Evolutionary conservation across 1,139 yeast species (phyloP), one percentile per base, ranked within the genome.

Genomic region (Taphrina flavorubra): DNA sequence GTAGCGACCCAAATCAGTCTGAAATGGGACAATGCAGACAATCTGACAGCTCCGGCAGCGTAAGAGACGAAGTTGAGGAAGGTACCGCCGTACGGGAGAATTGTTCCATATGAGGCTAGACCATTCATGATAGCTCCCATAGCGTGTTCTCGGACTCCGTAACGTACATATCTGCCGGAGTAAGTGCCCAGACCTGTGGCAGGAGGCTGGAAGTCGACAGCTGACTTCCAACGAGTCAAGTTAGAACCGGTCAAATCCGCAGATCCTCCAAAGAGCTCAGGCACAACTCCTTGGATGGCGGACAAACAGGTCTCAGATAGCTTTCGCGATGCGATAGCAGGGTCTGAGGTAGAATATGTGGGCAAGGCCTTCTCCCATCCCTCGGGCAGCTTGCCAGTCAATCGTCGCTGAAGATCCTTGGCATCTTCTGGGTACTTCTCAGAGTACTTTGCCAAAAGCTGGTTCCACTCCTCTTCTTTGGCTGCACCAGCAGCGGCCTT

Each of bases 111-210:
- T 66, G 97, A 97, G 74, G 95, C 85, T 77, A 94, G 89, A 87
- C 99, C 99, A 81, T 95, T 94, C 88, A 94, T 86, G 79, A 94
- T 90, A 74, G 98, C 98, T 82, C 97, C 97, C 98, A 94, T 92
- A 81, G 92, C 99, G 82, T 95, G 99, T 84, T 94, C 99, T 83
- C 99, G 90, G 74, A 94, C 97, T 87, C 99, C 99, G 80, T 89
- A 94, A 84, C 98, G 89, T 80, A 94, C 85, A 84, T 94, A 94
- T 80, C 97, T 89, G 79, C 99, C 99, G 71, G 86, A 74, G 84
- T 88, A 92, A 79, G 86, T 86, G 81, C 99, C 99, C 74, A 91
- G 83, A 67, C 87, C 87, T 73, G 92, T 83, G 71, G 86, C 78
- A 69, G 94, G 91, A 71, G 95, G 92, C 85, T 94, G 98, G 95